Conservation (phyloP, 1,284 basidiomycete species). For the Cutaneotrichosporon mucoides region DNA sequence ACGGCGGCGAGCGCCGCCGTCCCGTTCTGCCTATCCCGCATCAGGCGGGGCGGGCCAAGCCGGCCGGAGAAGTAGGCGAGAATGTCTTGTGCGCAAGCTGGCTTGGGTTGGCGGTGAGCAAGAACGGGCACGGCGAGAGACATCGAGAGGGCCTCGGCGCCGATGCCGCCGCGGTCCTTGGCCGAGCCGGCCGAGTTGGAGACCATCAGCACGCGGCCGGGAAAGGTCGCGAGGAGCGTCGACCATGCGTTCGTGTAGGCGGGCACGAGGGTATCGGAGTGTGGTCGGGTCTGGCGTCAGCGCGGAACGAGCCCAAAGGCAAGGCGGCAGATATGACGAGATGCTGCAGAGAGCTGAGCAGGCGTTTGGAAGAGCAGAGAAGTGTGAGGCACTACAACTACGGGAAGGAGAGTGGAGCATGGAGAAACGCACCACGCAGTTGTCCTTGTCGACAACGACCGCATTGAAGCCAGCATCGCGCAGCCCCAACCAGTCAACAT, state of each 20-base stretch:
- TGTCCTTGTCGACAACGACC: conserved; percentile 95
- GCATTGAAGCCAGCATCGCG: conserved; percentile 74
- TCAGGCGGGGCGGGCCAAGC: conserved; percentile 22
- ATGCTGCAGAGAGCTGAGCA: background rate
- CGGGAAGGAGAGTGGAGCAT: no score
- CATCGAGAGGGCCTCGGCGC: conserved; percentile 78
- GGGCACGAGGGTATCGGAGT: conserved; percentile 67
- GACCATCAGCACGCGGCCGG: conserved; percentile 79
- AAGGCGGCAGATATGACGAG: background rate
- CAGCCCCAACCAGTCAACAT: conserved; percentile 78
- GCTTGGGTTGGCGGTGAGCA: conserved; percentile 70
- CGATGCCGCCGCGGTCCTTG: conserved; percentile 71
- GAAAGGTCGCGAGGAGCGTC: conserved; percentile 68
- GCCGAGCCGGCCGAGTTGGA: conserved; percentile 87
- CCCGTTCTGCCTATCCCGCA: background rate
- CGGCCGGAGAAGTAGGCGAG: conserved; percentile 56
- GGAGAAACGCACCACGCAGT: conserved; percentile 68
- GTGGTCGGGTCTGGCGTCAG: conserved; percentile 64
- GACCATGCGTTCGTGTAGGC: conserved; percentile 76
- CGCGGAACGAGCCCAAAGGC: no score
- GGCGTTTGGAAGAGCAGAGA: no score
- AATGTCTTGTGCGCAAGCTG: conserved; percentile 67
- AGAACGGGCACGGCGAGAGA: conserved; percentile 78
- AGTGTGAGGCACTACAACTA: no score
- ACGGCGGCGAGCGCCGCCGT: conserved; percentile 5